These are phyloP conservation scores for Cicer pinnatifidum DNA, from an alignment of 306 rosid genomes.

Conservation along the genomic window DNA sequence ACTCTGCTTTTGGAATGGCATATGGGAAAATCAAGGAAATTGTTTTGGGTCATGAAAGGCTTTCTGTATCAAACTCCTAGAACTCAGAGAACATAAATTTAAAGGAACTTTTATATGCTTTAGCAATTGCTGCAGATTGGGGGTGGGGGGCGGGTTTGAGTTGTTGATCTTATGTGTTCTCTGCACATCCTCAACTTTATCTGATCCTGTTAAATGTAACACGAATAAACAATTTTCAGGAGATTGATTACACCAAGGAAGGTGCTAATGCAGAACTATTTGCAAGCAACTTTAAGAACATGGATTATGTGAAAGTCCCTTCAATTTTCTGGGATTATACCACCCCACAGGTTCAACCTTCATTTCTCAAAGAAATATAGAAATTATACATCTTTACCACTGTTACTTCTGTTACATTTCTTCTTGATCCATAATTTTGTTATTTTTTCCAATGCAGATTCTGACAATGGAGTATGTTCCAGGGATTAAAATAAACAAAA, in stretches of 20 bases:
- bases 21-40: conserved; percentile 33
- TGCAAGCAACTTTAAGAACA: conserved; percentile 80
- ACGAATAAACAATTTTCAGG: conserved; percentile 62
- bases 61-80: conserved; percentile 2
- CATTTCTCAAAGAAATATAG: conserved; percentile 36
- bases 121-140: neutral
- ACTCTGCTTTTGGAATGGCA: conserved; percentile 33
- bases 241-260: conserved; percentile 99
- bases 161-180: conserved; percentile 21
- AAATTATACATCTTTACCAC: conserved; percentile 17
- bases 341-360: conserved; percentile 81
- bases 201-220: conserved; percentile 37
- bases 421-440: conserved; percentile 26
- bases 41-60: conserved; percentile 16
- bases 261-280: conserved; percentile 90
- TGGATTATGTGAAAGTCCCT: conserved; percentile 95
- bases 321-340: conserved; percentile 88
- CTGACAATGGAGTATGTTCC: conserved; percentile 99
- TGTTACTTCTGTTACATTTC: conserved; percentile 20
- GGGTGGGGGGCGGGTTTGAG: conserved; percentile 22
- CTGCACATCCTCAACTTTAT: conserved; percentile 34
- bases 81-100: conserved; percentile 1
- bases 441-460: conserved; percentile 61
- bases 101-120: neutral
- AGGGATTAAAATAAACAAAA: conserved; percentile 95